Evolutionary conservation across 805 yeast species (phyloP), one percentile per base, ranked within the genome.

Genomic region (Allodekkera sacchari): DNA sequence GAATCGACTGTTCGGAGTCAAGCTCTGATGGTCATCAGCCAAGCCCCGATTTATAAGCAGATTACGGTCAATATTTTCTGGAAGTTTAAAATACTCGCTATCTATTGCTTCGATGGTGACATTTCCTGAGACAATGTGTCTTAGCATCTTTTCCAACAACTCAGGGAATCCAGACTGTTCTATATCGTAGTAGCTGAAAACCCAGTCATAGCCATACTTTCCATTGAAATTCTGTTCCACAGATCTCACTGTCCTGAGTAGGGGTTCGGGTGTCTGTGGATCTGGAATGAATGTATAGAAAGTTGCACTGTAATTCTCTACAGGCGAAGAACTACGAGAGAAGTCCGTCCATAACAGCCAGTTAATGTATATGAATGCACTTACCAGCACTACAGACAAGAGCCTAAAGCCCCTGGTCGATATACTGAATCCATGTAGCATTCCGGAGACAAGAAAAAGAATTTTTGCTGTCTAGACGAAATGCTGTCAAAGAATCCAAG

Each of bases 191-290:
- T 42, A 48, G 7, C 83, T 64, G 51, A 88, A 87, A 11, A 84
- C 83, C 95, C 96, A 88, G 43, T 89, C 95, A 51, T 88, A 88
- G 37, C 79, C 66, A 58, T 61, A 82, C 29, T 75, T 64, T 8
- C 59, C 50, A 61, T 88, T 88, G 67, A 88, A 88, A 34, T 94
- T 64, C 50, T 80, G 88, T 56, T 88, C 95, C 21, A 87, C 71
- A 14, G 77, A 68, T 45, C 78, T 36, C 7, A 53, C 43, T 1
- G 56, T 45, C 18, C 25, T 39, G 8, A 52, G 27, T 5, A 45
- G 31, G 16, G 39, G 22, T 14, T 33, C 36, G 2, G 33, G 7
- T 4, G 35, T 26, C 2, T 32, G 19, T 4, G 39, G 18, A 29
- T 47, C 41, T 1, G 53, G 45, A 8, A 50, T 32, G 25, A 41